Percentiles rank a stretch among this genome's conserved stretches.
These are phyloP conservation scores for Boletus vermiculosoides DNA, from an alignment of 768 basidiomycete species.

Conservation along the genomic window DNA sequence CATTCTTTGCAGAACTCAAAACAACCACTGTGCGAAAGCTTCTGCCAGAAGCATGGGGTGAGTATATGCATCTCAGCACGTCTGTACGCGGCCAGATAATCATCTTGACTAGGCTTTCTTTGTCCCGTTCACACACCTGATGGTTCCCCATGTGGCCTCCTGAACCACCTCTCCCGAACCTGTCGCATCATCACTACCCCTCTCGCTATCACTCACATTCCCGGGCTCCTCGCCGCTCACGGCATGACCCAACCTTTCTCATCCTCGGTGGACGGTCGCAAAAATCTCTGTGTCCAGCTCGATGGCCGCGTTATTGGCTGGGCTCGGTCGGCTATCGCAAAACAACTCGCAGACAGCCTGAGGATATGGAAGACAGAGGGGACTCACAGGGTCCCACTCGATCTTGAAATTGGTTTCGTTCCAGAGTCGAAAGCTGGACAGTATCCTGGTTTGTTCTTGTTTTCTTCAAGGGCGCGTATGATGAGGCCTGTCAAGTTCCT, in stretches of 20 bases:
- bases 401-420: constrained; percentile 93
- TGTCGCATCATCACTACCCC: constrained; percentile 87
- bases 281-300: constrained; percentile 87
- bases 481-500: constrained; percentile 97
- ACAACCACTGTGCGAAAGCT: constrained; percentile 97
- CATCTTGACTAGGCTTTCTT: constrained; percentile 67
- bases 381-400: constrained; percentile 76
- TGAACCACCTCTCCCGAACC: constrained; percentile 93
- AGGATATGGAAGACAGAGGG: constrained; percentile 95
- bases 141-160: constrained; percentile 94
- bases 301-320: constrained; percentile 95
- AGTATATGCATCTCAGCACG: constrained; percentile 15
- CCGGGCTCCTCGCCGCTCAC: constrained; percentile 74
- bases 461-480: constrained; percentile 85
- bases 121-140: constrained; percentile 99
- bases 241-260: constrained; percentile 94
- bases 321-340: constrained; percentile 72
- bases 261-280: constrained; percentile 74
- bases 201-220: constrained; percentile 75
- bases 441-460: constrained; percentile 94
- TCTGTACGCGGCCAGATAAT: constrained; percentile 8
- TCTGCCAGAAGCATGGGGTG: constrained; percentile 97
- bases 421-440: constrained; percentile 90
- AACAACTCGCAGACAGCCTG: constrained; percentile 78
- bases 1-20: constrained; percentile 98